A percentile compares a stretch with the other conserved stretches of the same genome.
Evolutionary conservation across 116 monocot genomes (phyloP).

Genomic region (Cymodocea nodosa): DNA sequence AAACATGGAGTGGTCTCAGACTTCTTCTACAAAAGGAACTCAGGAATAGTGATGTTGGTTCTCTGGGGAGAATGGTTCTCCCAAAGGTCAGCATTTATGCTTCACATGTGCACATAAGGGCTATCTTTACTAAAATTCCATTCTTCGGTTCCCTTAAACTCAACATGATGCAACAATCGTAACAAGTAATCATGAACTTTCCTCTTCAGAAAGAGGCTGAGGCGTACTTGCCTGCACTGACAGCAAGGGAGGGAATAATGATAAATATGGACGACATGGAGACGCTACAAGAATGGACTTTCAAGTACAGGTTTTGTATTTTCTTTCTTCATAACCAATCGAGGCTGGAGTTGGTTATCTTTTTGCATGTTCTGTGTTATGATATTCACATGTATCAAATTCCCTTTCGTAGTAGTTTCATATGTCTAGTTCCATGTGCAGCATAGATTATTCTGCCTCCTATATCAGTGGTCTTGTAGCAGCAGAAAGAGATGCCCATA

Average conservation of each 20-base stretch:
- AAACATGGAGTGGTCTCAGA: constrained; percentile 34
- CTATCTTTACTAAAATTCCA: not conserved
- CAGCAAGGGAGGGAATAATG: constrained; percentile 49
- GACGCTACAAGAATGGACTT: constrained; percentile 56
- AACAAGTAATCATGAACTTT: constrained; percentile 1
- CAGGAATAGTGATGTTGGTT: constrained; percentile 71
- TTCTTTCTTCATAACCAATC: not conserved
- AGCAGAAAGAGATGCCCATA: no score
- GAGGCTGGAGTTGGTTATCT: not conserved
- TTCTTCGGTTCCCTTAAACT: not conserved
- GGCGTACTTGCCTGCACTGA: constrained; percentile 55
- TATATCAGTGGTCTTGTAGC: no score
- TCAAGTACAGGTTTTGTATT: constrained; percentile 63
- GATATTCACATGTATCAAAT: no score
- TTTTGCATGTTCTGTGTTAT: no score
- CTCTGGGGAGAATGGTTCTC: constrained; percentile 78
- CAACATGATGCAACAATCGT: not conserved
- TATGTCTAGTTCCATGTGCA: no score
- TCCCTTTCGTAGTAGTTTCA: no score
- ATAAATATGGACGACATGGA: constrained; percentile 69
- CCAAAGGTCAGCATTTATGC: constrained; percentile 51
- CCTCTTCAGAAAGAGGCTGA: constrained; percentile 77
- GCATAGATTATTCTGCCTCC: no score
- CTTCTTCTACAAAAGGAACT: constrained; percentile 83
- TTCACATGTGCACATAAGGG: not conserved